A percentile compares a stretch with the other conserved stretches of the same genome.
These are phyloP conservation scores for Pseudocercospora crystallina DNA, from an alignment of 2,329 filamentous ascomycete species.

Conservation along the genomic window DNA sequence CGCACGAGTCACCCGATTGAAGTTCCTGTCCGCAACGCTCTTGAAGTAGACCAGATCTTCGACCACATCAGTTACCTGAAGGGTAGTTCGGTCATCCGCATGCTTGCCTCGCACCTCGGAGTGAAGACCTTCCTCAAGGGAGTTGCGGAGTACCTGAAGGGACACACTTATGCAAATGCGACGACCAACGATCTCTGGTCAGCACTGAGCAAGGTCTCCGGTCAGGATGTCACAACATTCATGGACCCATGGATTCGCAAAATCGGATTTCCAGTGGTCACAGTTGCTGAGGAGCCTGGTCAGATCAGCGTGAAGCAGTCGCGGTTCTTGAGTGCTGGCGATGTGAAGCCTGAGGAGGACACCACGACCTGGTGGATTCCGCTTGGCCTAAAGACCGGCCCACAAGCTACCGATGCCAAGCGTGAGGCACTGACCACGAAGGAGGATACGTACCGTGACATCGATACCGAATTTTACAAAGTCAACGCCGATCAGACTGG, in stretches of 20 bases:
- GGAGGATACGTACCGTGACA: constrained; percentile 70
- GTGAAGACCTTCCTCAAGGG: constrained; percentile 86
- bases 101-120: constrained; percentile 88
- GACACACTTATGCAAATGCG: constrained; percentile 84
- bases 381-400: constrained; percentile 76
- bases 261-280: constrained; percentile 90
- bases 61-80: constrained; percentile 96
- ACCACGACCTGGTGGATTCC: constrained; percentile 95
- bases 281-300: constrained; percentile 77
- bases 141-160: constrained; percentile 84
- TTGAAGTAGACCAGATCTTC: constrained; percentile 97
- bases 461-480: constrained; percentile 85
- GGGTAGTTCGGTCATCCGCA: constrained; percentile 92
- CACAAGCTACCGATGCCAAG: constrained; percentile 61
- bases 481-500: constrained; percentile 86
- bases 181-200: constrained; percentile 90
- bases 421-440: constrained; percentile 71
- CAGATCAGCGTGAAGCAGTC: constrained; percentile 81
- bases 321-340: constrained; percentile 87
- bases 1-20: constrained; percentile 94
- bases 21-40: constrained; percentile 86
- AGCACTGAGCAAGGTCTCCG: constrained; percentile 82
- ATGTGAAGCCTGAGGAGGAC: constrained; percentile 88
- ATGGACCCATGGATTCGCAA: constrained; percentile 96
- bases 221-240: constrained; percentile 78